A percentile compares a stretch with the other conserved stretches of the same genome.
Evolutionary conservation across 2,329 filamentous ascomycete species (phyloP).

Genomic region (Chaetothyriales sp.): DNA sequence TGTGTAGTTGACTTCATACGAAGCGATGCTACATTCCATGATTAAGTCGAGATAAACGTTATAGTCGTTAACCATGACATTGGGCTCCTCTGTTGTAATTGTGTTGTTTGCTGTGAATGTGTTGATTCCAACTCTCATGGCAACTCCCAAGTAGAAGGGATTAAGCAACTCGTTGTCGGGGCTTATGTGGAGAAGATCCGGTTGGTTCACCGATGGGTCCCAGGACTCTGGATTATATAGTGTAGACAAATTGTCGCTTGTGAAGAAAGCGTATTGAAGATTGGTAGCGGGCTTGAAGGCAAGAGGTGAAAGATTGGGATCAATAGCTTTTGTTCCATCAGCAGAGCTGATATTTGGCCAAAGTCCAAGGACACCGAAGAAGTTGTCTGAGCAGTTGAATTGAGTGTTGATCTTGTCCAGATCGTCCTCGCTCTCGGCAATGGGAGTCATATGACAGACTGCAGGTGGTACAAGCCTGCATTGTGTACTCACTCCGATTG

Average conservation of each 20-base stretch:
- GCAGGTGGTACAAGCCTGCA: slow-evolving; percentile 9
- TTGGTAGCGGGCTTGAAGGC: slow-evolving; percentile 9
- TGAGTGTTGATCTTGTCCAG: slow-evolving; percentile 4
- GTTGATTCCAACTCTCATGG: slow-evolving; percentile 5
- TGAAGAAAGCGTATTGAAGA: slow-evolving; percentile 14
- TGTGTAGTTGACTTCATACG: slow-evolving; percentile 13
- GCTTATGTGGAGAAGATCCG: neutral
- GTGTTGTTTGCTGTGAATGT: slow-evolving; percentile 7
- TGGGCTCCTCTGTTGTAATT: neutral
- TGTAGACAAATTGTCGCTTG: slow-evolving; percentile 6
- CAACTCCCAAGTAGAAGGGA: slow-evolving; percentile 11
- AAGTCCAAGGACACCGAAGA: slow-evolving; percentile 14
- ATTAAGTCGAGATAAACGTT: slow-evolving; percentile 10
- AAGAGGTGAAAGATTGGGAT: slow-evolving; percentile 9
- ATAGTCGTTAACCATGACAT: slow-evolving; percentile 4
- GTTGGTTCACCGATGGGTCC: slow-evolving; percentile 4
- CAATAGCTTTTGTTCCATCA: slow-evolving; percentile 2
- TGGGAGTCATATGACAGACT: slow-evolving; percentile 8
- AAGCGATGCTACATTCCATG: slow-evolving; percentile 11
- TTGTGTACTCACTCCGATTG: slow-evolving; percentile 11
- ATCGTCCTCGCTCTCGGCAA: neutral
- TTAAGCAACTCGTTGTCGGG: slow-evolving; percentile 13
- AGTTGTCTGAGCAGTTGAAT: slow-evolving; percentile 15
- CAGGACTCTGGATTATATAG: slow-evolving; percentile 10
- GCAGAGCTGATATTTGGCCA: slow-evolving; percentile 3